Percentiles rank a stretch among this genome's conserved stretches.
Evolutionary conservation across 2,329 filamentous ascomycete genomes (phyloP).

Genomic region (Waltergamsia citrina): DNA sequence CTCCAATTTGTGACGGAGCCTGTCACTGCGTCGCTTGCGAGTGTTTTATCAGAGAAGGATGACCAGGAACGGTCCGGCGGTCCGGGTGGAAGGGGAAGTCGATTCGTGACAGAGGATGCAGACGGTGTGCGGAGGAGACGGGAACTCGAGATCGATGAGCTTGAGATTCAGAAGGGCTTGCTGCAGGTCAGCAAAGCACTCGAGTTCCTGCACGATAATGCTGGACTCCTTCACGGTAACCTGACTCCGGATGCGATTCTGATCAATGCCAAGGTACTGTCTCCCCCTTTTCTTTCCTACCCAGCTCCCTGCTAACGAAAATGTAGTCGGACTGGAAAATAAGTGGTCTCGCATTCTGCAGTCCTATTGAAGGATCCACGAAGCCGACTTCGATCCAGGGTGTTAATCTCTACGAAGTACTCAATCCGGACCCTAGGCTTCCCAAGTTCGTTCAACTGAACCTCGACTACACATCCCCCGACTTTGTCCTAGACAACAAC

Average conservation of each 20-base stretch:
- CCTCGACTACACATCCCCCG: slow-evolving; percentile 87
- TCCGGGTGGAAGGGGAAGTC: slow-evolving; percentile 60
- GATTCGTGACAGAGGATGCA: slow-evolving; percentile 71
- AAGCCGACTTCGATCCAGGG: slow-evolving; percentile 68
- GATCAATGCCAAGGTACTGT: slow-evolving; percentile 79
- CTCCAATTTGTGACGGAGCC: slow-evolving; percentile 93
- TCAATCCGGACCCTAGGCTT: slow-evolving; percentile 78
- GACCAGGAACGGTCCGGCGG: slow-evolving; percentile 67
- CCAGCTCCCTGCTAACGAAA: not conserved
- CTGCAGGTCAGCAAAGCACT: slow-evolving; percentile 88
- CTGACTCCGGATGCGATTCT: slow-evolving; percentile 88
- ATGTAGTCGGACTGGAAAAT: slow-evolving; percentile 91
- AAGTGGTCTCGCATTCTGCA: slow-evolving; percentile 84
- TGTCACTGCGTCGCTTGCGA: slow-evolving; percentile 80
- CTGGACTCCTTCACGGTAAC: slow-evolving; percentile 87
- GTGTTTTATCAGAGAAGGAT: slow-evolving; percentile 79
- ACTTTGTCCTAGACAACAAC: slow-evolving; percentile 88
- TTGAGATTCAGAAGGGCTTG: slow-evolving; percentile 95
- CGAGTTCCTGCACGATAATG: slow-evolving; percentile 93
- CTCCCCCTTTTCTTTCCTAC: not conserved
- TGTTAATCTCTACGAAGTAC: slow-evolving; percentile 71
- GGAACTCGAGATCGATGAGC: slow-evolving; percentile 88
- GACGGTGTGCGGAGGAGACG: slow-evolving; percentile 64
- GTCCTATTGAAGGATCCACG: slow-evolving; percentile 66
- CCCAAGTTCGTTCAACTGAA: slow-evolving; percentile 79